phyloP scores from a whole-genome alignment of 2,329 filamentous ascomycete genomes.

The Pseudocercospora pini-densiflorae region DNA sequence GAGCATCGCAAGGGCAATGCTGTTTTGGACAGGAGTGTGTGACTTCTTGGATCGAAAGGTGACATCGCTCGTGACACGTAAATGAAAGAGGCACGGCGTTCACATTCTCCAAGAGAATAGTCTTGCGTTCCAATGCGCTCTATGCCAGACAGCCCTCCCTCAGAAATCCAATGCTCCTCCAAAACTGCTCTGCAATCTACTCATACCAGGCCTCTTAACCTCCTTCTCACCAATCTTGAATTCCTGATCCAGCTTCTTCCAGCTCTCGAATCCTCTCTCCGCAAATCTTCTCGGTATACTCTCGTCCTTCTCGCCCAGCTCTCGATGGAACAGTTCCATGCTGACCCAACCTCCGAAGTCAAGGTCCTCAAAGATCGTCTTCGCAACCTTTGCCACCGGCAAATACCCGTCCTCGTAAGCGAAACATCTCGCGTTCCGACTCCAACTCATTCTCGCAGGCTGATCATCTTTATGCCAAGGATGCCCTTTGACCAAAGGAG shows the following conservation, averaged over 20 bases:
- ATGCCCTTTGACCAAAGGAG: constrained; percentile 62
- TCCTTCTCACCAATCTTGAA: neutral
- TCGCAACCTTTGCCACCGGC: constrained; percentile 64
- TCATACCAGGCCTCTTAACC: neutral
- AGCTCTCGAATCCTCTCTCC: constrained; percentile 14
- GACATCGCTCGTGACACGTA: too few relatives aligned
- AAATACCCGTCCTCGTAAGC: constrained; percentile 68
- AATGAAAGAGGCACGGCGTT: too few relatives aligned
- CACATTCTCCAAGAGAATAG: too few relatives aligned
- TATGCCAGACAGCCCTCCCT: neutral
- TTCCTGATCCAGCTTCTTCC: constrained; percentile 14
- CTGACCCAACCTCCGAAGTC: constrained; percentile 72
- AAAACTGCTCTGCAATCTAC: neutral
- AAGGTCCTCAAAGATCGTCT: constrained; percentile 64
- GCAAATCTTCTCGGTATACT: constrained; percentile 5
- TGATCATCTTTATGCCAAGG: constrained; percentile 62
- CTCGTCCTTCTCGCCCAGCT: constrained; percentile 41
- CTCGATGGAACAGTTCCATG: constrained; percentile 65
- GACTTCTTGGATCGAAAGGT: too few relatives aligned
- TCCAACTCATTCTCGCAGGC: constrained; percentile 75
- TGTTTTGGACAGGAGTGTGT: too few relatives aligned
- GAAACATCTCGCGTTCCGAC: constrained; percentile 73
- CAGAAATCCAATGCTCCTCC: neutral
- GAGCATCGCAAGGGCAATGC: too few relatives aligned
- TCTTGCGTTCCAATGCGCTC: too few relatives aligned